phyloP scores from a whole-genome alignment of 345 rosid genomes.

The Salix brachista region DNA sequence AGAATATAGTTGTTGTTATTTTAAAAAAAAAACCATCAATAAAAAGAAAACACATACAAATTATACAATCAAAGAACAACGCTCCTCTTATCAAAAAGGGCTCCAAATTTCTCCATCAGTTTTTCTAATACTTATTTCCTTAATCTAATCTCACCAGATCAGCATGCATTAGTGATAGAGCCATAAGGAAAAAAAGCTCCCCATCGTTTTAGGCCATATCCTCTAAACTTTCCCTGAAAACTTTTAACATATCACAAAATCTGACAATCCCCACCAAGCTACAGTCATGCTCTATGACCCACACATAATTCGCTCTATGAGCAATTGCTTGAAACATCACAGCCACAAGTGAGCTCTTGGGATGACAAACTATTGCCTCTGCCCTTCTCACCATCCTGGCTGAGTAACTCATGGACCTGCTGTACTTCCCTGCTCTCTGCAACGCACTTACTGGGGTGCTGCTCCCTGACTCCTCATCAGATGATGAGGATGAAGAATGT shows the following conservation, averaged over 20 bases:
- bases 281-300: constrained; percentile 77
- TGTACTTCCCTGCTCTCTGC: constrained; percentile 33
- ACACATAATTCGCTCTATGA: constrained; percentile 70
- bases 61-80: background rate
- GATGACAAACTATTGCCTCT: constrained; percentile 72
- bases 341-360: constrained; percentile 75
- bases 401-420: constrained; percentile 59
- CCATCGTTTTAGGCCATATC: constrained; percentile 13
- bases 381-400: constrained; percentile 73
- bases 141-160: background rate
- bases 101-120: background rate
- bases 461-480: constrained; percentile 56
- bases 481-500: constrained; percentile 41
- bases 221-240: constrained; percentile 57
- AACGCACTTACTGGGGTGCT: constrained; percentile 14
- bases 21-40: background rate
- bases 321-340: constrained; percentile 90
- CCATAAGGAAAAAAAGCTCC: background rate
- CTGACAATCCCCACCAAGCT: constrained; percentile 79
- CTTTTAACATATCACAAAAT: constrained; percentile 55
- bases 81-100: background rate
- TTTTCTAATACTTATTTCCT: background rate
- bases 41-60: background rate
- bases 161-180: background rate
- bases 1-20: too few species aligned